Evolutionary conservation across 306 rosid species (phyloP).

Genomic region (Ammopiptanthus mongolicus): DNA sequence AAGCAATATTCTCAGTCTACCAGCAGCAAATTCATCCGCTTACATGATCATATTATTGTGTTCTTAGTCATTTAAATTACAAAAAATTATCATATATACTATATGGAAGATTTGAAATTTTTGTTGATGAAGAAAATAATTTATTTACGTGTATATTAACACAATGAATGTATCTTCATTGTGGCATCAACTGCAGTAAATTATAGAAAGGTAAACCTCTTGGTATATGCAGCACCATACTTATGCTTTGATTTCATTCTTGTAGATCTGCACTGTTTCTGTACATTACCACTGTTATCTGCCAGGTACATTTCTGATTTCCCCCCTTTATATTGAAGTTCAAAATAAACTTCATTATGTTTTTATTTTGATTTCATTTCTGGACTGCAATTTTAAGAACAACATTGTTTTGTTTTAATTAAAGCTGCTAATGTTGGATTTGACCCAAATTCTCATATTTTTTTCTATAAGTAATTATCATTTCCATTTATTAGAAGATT

Average conservation of each 20-base stretch:
- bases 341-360: not conserved
- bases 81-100: not conserved
- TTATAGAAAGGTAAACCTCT: not conserved
- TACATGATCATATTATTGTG: not conserved
- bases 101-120: not conserved
- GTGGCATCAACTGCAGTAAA: not conserved
- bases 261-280: conserved; percentile 57
- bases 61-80: not conserved
- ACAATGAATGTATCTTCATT: not conserved
- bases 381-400: not conserved
- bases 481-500: too few species aligned
- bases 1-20: not conserved
- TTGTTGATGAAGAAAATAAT: not conserved
- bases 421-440: not conserved
- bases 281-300: conserved; percentile 41
- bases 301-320: conserved; percentile 44
- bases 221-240: not conserved
- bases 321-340: not conserved
- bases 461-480: too few species aligned
- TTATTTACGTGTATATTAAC: not conserved
- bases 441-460: not conserved
- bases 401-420: not conserved
- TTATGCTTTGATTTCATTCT: conserved; percentile 19
- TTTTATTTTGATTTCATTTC: not conserved
- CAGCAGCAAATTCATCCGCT: not conserved